phyloP scores from a whole-genome alignment of 1,139 yeast species.

The Geotrichum histeridarum region DNA sequence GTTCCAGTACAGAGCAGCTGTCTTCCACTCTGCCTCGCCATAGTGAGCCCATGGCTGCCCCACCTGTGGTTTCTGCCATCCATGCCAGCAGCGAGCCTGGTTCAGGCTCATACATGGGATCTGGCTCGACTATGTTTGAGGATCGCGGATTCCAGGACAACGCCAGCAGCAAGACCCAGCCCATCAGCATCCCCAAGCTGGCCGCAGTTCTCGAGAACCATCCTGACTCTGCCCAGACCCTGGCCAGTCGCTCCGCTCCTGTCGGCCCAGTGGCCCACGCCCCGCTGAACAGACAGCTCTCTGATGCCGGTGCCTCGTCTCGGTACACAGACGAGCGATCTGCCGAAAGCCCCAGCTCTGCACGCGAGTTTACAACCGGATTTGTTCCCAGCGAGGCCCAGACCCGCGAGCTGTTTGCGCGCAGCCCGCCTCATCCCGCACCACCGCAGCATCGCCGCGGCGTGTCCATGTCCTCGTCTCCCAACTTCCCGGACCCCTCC shows the following conservation, averaged over 20 bases:
- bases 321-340: constrained; percentile 2
- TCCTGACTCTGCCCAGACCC: neutral
- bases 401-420: constrained; percentile 8
- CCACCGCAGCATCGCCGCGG: neutral
- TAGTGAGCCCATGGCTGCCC: constrained; percentile 2
- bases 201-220: neutral
- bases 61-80: constrained; percentile 6
- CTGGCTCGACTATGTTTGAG: constrained; percentile 1
- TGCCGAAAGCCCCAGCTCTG: neutral
- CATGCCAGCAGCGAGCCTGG: constrained; percentile 2
- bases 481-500: constrained; percentile 12
- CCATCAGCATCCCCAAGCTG: neutral
- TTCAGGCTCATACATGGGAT: neutral
- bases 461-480: neutral
- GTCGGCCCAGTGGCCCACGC: neutral
- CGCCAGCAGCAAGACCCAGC: neutral
- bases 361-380: neutral
- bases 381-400: constrained; percentile 6
- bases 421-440: neutral
- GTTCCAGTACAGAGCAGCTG: neutral
- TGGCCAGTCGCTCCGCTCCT: neutral
- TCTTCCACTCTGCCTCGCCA: constrained; percentile 1
- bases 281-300: neutral
- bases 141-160: neutral
- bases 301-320: neutral